These are phyloP conservation scores for Dendrobium huoshanense DNA, from an alignment of 106 monocot genomes.

Conservation along the genomic window DNA sequence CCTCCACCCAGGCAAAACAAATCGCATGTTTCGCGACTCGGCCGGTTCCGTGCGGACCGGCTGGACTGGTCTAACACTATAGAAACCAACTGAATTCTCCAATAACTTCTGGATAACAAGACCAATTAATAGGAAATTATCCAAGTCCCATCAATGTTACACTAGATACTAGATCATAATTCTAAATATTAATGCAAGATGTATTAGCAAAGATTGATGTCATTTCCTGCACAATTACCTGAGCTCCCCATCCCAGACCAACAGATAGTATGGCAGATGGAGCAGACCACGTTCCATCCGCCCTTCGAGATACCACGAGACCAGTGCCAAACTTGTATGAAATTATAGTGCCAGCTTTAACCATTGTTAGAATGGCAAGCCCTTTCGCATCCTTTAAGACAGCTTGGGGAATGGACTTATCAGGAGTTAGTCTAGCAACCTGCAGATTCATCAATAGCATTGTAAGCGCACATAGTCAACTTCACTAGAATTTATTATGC, in stretches of 20 bases:
- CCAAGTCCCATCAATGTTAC: not conserved
- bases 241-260: conserved; percentile 97
- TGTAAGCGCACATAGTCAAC: not conserved
- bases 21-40: no score
- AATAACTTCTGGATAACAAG: not conserved
- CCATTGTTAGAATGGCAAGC: conserved; percentile 86
- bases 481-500: not conserved
- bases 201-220: not conserved
- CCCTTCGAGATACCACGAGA: conserved; percentile 68
- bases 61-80: no score
- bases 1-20: no score
- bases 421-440: conserved; percentile 77
- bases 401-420: conserved; percentile 71
- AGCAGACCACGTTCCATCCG: conserved; percentile 90
- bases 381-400: conserved; percentile 76
- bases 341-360: conserved; percentile 68
- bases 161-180: not conserved
- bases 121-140: not conserved
- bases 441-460: conserved; percentile 16
- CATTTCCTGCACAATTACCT: conserved; percentile 40
- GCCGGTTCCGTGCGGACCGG: no score
- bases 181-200: not conserved
- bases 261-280: conserved; percentile 81
- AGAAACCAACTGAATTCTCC: not conserved
- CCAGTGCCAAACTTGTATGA: conserved; percentile 94